These are phyloP conservation scores for Hydnomerulius pinastri DNA, from an alignment of 768 basidiomycete species.

Conservation along the genomic window DNA sequence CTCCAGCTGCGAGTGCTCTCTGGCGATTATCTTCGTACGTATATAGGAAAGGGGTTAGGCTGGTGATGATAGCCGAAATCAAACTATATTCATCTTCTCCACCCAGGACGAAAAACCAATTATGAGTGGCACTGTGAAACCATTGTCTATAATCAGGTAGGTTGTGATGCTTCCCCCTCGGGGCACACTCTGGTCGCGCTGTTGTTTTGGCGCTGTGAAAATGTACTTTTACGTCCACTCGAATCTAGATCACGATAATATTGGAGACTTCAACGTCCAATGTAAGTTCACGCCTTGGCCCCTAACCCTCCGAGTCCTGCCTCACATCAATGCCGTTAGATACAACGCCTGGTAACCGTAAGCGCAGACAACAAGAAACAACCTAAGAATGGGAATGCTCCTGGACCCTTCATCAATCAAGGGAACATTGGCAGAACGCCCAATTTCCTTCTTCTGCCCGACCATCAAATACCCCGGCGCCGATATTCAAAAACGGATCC, in stretches of 20 bases:
- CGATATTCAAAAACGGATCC: not conserved
- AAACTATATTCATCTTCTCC: no score
- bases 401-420: slow-evolving; percentile 5
- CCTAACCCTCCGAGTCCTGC: not conserved
- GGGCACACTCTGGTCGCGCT: not conserved
- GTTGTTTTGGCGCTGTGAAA: not conserved
- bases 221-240: not conserved
- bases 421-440: no score
- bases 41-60: no score
- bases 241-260: not conserved
- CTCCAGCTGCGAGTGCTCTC: no score
- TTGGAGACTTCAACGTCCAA: no score
- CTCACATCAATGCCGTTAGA: not conserved
- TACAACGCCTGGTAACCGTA: not conserved
- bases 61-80: no score
- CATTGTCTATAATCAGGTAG: no score
- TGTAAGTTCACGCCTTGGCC: not conserved
- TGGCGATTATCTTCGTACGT: no score
- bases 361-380: not conserved
- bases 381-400: not conserved
- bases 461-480: slow-evolving; percentile 7
- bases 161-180: no score
- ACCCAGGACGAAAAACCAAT: no score
- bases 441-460: slow-evolving; percentile 8
- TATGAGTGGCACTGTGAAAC: no score